Evolutionary conservation across 345 rosid genomes (phyloP), one percentile per base, ranked within the genome.

Genomic region (Geranium brycei): DNA sequence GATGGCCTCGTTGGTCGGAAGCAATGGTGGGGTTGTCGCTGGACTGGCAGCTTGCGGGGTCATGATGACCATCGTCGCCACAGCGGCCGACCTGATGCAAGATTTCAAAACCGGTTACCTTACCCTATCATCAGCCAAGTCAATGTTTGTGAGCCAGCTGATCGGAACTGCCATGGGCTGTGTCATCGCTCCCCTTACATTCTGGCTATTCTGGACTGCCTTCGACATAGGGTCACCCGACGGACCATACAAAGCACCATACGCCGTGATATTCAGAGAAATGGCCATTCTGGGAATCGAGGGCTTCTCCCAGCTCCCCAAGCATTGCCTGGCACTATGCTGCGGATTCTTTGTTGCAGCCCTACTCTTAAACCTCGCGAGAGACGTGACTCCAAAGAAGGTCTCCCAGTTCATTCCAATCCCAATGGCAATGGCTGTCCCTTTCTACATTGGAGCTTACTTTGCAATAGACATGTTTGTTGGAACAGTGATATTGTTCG

Each of bases 31-130:
- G 12, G 92, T 89, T 65, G 75, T 91, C 40, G 98, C 96, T 2
- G 92, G 98, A 38, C 78, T 88, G 68, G 96, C 89, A 53, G 96
- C 95, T 17, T 87, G 84, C 72, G 95, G 91, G 19, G 81, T 85
- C 31, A 91, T 91, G 98, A 91, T 88, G 95, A 71, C 95, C 55
- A 91, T 91, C 17, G 92, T 91, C 75, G 81, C 98, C 55, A 91
- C 88, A 0, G 98, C 98, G 7, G 95, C 96, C 61, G 95, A 92
- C 79, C 95, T 92, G 31, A 87, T 92, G 96, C 96, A 89, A 78
- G 96, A 92, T 75, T 89, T 92, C 69, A 92, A 89, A 81, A 89
- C 93, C 4, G 91, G 91, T 65, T 87, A 87, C 78, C 89, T 85
- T 53, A 89, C 98, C 17, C 65, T 82, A 65, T 87, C 98, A 23